phyloP scores from a whole-genome alignment of 768 basidiomycete species.

The Galerina marginata region DNA sequence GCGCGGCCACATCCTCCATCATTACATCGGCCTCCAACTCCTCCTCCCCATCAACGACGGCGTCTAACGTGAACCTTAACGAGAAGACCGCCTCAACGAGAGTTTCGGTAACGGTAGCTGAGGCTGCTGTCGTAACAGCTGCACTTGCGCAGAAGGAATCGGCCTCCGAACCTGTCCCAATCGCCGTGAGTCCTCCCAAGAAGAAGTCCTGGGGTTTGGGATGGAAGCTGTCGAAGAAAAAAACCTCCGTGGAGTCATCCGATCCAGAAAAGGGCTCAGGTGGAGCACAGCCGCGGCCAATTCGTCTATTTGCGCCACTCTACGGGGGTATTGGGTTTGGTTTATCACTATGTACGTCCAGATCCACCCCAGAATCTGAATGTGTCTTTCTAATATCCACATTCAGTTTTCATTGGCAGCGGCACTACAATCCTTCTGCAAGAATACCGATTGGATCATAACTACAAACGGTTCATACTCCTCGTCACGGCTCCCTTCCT shows the following conservation, averaged over 20 bases:
- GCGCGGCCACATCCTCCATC: constrained; percentile 41
- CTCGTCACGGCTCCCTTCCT: constrained; percentile 70
- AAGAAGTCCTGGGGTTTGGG: constrained; percentile 47
- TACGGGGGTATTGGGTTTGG: constrained; percentile 75
- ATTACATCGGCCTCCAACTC: constrained; percentile 44
- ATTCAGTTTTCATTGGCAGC: constrained; percentile 69
- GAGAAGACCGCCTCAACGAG: constrained; percentile 49
- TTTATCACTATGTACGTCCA: constrained; percentile 63
- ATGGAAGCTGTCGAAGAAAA: constrained; percentile 50
- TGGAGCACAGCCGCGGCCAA: constrained; percentile 46
- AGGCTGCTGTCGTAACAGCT: constrained; percentile 38
- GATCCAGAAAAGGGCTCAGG: constrained; percentile 59
- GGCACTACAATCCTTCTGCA: constrained; percentile 63
- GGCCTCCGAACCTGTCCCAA: constrained; percentile 10
- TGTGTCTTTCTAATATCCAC: neutral
- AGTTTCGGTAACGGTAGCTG: constrained; percentile 30
- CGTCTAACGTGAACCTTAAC: constrained; percentile 60
- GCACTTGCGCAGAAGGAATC: constrained; percentile 36
- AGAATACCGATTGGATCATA: constrained; percentile 72
- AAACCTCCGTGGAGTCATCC: constrained; percentile 30
- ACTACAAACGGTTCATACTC: constrained; percentile 68
- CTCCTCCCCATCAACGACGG: constrained; percentile 49
- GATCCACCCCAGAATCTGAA: neutral
- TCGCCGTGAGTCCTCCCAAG: constrained; percentile 16
- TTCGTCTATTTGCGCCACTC: constrained; percentile 71